These are phyloP conservation scores for Tubosaeta sp. DNA, from an alignment of 768 basidiomycete genomes.

Conservation along the genomic window DNA sequence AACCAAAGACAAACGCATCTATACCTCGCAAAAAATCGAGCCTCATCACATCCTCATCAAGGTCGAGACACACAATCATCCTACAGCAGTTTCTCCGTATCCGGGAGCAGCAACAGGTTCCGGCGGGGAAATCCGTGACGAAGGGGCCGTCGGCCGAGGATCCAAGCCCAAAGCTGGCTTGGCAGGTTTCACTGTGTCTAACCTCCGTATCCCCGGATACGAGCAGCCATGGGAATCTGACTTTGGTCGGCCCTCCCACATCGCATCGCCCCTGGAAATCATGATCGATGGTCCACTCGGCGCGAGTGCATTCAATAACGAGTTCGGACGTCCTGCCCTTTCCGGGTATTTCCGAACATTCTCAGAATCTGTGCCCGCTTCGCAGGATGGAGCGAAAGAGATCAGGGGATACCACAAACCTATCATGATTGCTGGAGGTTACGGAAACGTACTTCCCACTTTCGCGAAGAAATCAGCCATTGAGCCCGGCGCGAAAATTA, in stretches of 20 bases:
- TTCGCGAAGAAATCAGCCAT: slow-evolving; percentile 81
- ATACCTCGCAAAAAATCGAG: slow-evolving; percentile 54
- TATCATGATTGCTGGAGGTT: slow-evolving; percentile 98
- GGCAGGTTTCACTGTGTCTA: slow-evolving; percentile 88
- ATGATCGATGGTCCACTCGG: slow-evolving; percentile 97
- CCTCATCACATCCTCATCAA: slow-evolving; percentile 89
- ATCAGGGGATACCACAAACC: slow-evolving; percentile 98
- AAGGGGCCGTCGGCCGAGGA: slow-evolving; percentile 92
- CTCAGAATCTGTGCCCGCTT: slow-evolving; percentile 65
- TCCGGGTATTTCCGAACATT: slow-evolving; percentile 96
- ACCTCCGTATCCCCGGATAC: slow-evolving; percentile 88
- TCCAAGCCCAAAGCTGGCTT: slow-evolving; percentile 97
- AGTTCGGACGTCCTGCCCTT: slow-evolving; percentile 92
- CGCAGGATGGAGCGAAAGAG: slow-evolving; percentile 48
- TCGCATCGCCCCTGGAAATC: slow-evolving; percentile 91
- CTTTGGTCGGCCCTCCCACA: slow-evolving; percentile 85
- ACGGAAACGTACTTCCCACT: slow-evolving; percentile 84
- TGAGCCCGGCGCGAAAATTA: slow-evolving; percentile 75
- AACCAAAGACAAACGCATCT: slow-evolving; percentile 36
- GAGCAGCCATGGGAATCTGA: slow-evolving; percentile 95
- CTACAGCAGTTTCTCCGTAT: slow-evolving; percentile 96
- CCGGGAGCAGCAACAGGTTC: slow-evolving; percentile 99
- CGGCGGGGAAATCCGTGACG: slow-evolving; percentile 97
- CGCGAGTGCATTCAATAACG: slow-evolving; percentile 95
- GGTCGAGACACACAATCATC: slow-evolving; percentile 99